Evolutionary conservation across 1,284 basidiomycete genomes (phyloP), one percentile per base, ranked within the genome.

Genomic region (Trichosporon inkin): DNA sequence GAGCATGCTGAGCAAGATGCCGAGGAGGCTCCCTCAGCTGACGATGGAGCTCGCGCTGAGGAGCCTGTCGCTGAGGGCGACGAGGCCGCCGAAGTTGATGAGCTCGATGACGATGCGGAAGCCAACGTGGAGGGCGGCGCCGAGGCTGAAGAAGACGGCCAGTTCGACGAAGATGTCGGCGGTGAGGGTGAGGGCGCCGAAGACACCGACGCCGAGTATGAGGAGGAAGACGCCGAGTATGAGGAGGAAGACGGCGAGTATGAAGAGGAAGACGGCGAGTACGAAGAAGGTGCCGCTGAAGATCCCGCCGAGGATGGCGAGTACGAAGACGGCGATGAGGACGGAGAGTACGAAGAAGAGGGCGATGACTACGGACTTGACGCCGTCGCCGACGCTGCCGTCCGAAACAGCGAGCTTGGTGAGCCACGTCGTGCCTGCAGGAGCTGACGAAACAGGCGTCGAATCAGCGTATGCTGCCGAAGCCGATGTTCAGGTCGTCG

Each of bases 391-490:
- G 44, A 28, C 16, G 44, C 44, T 1, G 44, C 44, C 3, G 24
- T 49, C 22, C 44, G 44, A 14, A 14, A 49, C 24, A 49, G 44
- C 11, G 44, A 49, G 44, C 44, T n/a, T 32, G 44, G 44, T 49
- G 24, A 49, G 28, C 28, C 8, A 8, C 28, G n/a, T 8, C 5
- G 28, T 8, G 4, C 8, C 28, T 32, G 28, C 28, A 32, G 28
- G 28, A 8, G 28, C 28, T 32, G 28, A 32, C 28, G 8, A 8
- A 4, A 32, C 28, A 32, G 28, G 28, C 28, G 28, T 32, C 8
- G 28, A 32, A 32, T 5, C 28, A 32, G 28, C 28, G 28, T 4
- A 32, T 4, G 28, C 28, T 32, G 28, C 8, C 8, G 28, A 8
- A 32, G 28, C 5, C 28, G 28, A 4, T 4, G 28, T 32, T 8